Evolutionary conservation across 768 basidiomycete species (phyloP), one percentile per base, ranked within the genome.

Genomic region (Candolleomyces aberdarensis): DNA sequence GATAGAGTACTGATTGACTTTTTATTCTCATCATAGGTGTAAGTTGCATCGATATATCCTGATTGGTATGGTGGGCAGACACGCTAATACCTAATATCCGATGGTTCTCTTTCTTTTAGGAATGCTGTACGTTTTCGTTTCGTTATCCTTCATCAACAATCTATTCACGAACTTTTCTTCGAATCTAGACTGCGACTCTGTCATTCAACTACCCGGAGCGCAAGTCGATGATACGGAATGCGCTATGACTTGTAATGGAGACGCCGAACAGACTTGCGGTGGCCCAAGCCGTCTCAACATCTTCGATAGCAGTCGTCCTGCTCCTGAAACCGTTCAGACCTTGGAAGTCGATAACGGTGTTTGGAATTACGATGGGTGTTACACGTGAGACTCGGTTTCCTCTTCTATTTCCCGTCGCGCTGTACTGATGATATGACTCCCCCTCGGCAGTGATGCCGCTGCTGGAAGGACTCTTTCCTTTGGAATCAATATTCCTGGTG

Each of bases 301-400:
- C 29, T 86, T 82, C 67, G 79, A 77, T 70, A 86, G 79, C 59
- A 83, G 83, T n/a, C 67, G 74, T 1, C 72, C 78, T 0, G 78
- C 81, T 56, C 83, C 87, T 0, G 57, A 70, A 19, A 81, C 83
- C 20, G 80, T 83, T 2, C 79, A 76, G 4, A 80, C 69, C 40
- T 14, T 56, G 17, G 54, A 41, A 19, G 77, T 84, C 29, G 81
- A 80, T 0, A 67, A 72, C 7, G 63, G 67, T n/a, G 61, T 59
- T 10, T 89, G 87, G 87, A 63, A 74, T 1, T 87, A 82, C 13
- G 75, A 86, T 32, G 88, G 88, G 14, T 89, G 88, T 66, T 87
- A 81, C 72, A 87, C 77, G 87, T 85, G 64, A 53, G 81, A 60
- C 11, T 36, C 11, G 36, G 11, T 31, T 22, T 58, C 17, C 1